Evolutionary conservation across 176 grass and related monocot genomes (phyloP), one percentile per base, ranked within the genome.

Genomic region (Rhynchospora pubera): DNA sequence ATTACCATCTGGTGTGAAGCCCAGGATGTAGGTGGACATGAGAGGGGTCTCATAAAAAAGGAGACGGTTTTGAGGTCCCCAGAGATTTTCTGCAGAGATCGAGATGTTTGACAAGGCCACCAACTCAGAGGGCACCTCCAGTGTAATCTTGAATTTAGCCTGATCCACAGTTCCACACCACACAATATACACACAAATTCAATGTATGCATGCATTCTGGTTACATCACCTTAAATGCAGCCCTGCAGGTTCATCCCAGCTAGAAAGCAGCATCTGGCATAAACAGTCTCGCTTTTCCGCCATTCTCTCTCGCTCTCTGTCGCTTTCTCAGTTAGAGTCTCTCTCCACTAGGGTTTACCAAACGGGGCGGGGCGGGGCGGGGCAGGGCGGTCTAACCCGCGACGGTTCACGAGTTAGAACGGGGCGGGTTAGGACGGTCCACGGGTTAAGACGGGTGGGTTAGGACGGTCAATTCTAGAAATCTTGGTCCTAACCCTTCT

Each of bases 21-120:
- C 65, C 80, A 91, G 91, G 81, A 97, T 87, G 60, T 97, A 97
- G 67, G 93, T 97, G 9, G 91, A 97, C n/a, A n/a, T n/a, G n/a
- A n/a, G 85, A 46, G 93, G 91, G 13, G 93, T 89, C 84, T 97
- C 91, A 46, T 85, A 16, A n/a, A 87, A 97, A n/a, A n/a, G 59
- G 10, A 52, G 9, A 93, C 2, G 47, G 83, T 93, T 87, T 75
- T 60, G 23, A 90, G 91, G 77, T 60, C 42, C 65, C 26, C 26
- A 21, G n/a, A 71, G 12, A 62, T 86, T 93, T 64, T 91, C 71
- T 19, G 62, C 59, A 82, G 58, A 69, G 46, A 85, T 66, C 61
- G 88, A 89, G 91, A 97, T 93, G 78, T 93, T 93, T 57, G 93
- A 97, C 60, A 97, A 46, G 43, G 93, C 91, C 57, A 93, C 85